These are phyloP conservation scores for Hyphopichia wangnamkhiaoensis DNA, from an alignment of 1,139 yeast species.

Conservation along the genomic window DNA sequence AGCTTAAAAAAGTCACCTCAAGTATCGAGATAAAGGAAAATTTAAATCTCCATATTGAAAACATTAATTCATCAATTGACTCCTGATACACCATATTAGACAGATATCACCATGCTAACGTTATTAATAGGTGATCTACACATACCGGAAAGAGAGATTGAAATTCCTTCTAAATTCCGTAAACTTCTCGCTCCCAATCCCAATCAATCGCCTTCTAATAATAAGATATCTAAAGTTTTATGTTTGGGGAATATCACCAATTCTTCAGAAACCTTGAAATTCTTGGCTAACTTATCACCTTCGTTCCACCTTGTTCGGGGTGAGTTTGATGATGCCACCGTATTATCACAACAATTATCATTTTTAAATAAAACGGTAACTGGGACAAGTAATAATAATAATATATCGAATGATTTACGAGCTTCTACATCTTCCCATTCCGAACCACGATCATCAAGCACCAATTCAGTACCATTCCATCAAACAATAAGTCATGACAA, in stretches of 20 bases:
- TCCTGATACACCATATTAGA: too few relatives aligned
- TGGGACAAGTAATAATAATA: conserved; percentile 8
- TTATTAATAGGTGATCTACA: conserved; percentile 88
- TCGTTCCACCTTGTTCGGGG: conserved; percentile 81
- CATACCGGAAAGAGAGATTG: conserved; percentile 83
- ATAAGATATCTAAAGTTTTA: conserved; percentile 80
- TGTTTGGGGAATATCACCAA: conserved; percentile 86
- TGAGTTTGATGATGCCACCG: conserved; percentile 52
- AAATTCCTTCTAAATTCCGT: conserved; percentile 57
- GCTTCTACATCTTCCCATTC: too few relatives aligned
- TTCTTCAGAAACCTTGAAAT: conserved; percentile 61
- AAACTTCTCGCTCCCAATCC: conserved; percentile 65
- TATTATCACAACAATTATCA: conserved; percentile 36
- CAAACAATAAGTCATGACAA: conserved; percentile 68
- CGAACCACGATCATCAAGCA: conserved; percentile 48
- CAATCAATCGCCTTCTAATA: conserved; percentile 42
- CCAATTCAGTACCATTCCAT: conserved; percentile 72
- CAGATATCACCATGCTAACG: conserved; percentile 58
- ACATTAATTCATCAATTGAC: too few relatives aligned
- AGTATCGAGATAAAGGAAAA: too few relatives aligned
- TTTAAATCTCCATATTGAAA: too few relatives aligned
- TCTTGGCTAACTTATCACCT: conserved; percentile 66
- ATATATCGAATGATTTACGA: too few relatives aligned
- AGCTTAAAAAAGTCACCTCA: too few relatives aligned
- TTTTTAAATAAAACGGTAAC: conserved; percentile 14